These are phyloP conservation scores for Diaporthe citriasiana DNA, from an alignment of 2,329 filamentous ascomycete species.

Conservation along the genomic window DNA sequence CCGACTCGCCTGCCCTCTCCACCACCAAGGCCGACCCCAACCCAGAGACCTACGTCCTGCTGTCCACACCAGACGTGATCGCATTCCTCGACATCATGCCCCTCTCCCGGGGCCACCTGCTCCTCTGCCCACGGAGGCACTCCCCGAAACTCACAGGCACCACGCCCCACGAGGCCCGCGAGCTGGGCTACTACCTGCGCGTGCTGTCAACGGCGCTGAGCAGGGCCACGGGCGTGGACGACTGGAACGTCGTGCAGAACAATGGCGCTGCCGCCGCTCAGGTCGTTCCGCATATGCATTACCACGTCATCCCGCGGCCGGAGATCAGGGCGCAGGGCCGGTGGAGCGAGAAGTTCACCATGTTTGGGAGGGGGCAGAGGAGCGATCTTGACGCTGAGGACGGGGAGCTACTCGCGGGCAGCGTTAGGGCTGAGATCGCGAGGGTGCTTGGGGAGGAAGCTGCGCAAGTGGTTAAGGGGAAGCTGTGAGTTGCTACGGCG, in stretches of 20 bases:
- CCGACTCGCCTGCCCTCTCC: conserved; percentile 52
- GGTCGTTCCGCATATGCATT: conserved; percentile 94
- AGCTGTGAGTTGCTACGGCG: conserved; percentile 51
- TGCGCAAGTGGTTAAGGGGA: conserved; percentile 51
- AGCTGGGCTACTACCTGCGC: conserved; percentile 78
- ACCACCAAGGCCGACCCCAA: conserved; percentile 55
- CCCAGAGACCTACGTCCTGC: conserved; percentile 73
- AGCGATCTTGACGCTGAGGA: conserved; percentile 85
- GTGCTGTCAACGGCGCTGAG: conserved; percentile 80
- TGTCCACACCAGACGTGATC: conserved; percentile 82
- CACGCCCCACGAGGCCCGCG: conserved; percentile 71
- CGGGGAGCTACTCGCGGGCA: conserved; percentile 70
- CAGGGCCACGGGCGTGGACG: conserved; percentile 76
- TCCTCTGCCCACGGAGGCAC: conserved; percentile 85
- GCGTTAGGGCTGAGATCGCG: conserved; percentile 65
- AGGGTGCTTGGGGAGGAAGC: conserved; percentile 61
- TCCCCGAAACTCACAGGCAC: conserved; percentile 83
- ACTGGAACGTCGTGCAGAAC: conserved; percentile 98
- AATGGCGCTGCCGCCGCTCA: conserved; percentile 92
- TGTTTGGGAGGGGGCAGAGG: conserved; percentile 82
- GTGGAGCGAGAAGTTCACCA: conserved; percentile 78
- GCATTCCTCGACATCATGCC: conserved; percentile 97
- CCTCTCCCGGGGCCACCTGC: conserved; percentile 84
- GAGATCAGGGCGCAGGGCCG: conserved; percentile 69
- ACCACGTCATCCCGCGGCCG: conserved; percentile 91